Evolutionary conservation across 1,284 basidiomycete species (phyloP), one percentile per base, ranked within the genome.

Genomic region (Heliocybe sulcata): DNA sequence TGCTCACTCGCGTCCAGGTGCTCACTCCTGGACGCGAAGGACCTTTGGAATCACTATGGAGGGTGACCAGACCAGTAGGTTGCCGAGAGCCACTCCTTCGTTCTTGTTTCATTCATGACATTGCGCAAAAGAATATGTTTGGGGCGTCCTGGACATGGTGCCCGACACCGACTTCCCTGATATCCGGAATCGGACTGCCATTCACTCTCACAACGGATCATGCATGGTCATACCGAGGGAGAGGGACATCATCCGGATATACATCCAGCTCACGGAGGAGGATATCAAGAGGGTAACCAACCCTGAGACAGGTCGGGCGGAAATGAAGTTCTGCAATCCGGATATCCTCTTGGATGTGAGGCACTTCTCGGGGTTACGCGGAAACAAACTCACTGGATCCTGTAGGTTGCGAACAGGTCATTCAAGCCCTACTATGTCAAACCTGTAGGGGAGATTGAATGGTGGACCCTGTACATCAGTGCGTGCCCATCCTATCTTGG

Each of bases 11-110:
- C 27, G 3, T n/a, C 33, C 55, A 63, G 85, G 86, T 16, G 90
- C 89, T 0, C 89, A 92, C 68, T 90, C 87, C 2, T 92, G 88
- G 89, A 85, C 90, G 6, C 78, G 90, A 26, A 84, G 85, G 58
- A 62, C 72, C 1, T 70, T 90, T 16, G 77, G 77, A 2, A 85
- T 92, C 45, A 65, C 75, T 2, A 86, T 92, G 85, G 81, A 89
- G 57, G 90, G 90, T 19, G 87, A 90, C 64, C 83, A 87, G 61
- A 86, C 87, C 2, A 76, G 79, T 77, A 45, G 3, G 47, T 22
- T 6, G 3, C 22, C 25, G 3, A 12, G 16, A 49, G 4, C 8
- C 6, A 23, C 8, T 22, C 45, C 9, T 12, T 4, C 47, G 25
- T 14, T 3, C 4, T 23, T 20, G 19, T 16, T 20, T 4, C 12